A percentile compares a stretch with the other conserved stretches of the same genome.
These are phyloP conservation scores for Alternaria sp. DNA, from an alignment of 2,329 filamentous ascomycete genomes.

Conservation along the genomic window DNA sequence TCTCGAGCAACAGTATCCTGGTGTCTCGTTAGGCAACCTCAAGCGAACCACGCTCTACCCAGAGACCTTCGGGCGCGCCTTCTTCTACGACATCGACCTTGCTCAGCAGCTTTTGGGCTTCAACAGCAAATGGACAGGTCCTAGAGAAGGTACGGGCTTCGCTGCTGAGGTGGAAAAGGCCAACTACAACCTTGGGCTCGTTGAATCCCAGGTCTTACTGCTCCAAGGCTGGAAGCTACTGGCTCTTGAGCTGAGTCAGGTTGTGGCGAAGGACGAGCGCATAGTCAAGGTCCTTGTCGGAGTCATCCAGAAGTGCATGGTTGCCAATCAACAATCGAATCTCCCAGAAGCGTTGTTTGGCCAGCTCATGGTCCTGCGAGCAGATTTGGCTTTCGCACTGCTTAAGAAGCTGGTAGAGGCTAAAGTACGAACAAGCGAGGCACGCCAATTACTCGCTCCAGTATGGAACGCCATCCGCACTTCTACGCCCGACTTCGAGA, in stretches of 20 bases:
- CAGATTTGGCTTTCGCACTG: constrained; percentile 81
- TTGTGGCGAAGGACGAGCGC: constrained; percentile 58
- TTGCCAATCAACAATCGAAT: constrained; percentile 74
- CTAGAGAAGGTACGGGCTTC: constrained; percentile 71
- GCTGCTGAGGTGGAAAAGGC: constrained; percentile 81
- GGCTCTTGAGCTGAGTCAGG: constrained; percentile 80
- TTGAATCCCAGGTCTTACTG: constrained; percentile 87
- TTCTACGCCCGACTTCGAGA: constrained; percentile 64
- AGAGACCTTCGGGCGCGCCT: constrained; percentile 72
- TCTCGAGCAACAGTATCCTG: constrained; percentile 77
- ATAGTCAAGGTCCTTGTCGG: constrained; percentile 74
- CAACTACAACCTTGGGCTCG: constrained; percentile 88
- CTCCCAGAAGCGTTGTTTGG: constrained; percentile 83
- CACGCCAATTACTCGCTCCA: constrained; percentile 61
- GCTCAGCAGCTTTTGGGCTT: constrained; percentile 78
- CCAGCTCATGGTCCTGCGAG: constrained; percentile 75
- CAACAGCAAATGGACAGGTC: constrained; percentile 74
- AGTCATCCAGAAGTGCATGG: constrained; percentile 77
- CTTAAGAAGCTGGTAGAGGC: constrained; percentile 76
- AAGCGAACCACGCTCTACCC: constrained; percentile 74
- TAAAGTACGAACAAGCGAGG: constrained; percentile 57
- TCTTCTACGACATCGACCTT: constrained; percentile 82
- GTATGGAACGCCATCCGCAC: constrained; percentile 67
- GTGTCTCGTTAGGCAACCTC: constrained; percentile 76
- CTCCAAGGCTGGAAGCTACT: constrained; percentile 91